Evolutionary conservation across 495 filamentous ascomycete genomes (phyloP).

Genomic region (Xylaria curta): DNA sequence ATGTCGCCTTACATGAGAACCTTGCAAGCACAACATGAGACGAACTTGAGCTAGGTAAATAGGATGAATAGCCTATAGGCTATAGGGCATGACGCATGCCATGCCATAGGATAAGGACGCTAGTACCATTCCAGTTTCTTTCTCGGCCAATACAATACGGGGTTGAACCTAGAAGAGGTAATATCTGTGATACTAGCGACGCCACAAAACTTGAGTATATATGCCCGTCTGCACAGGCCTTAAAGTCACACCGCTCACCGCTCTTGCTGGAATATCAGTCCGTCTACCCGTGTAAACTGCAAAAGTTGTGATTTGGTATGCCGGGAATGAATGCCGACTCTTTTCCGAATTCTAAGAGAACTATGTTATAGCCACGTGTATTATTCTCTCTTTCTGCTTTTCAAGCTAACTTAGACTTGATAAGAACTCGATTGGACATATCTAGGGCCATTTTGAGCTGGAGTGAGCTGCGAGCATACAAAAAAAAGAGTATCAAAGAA

Average conservation of each 20-base stretch:
- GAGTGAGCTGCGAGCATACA: neutral
- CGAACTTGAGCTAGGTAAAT: neutral
- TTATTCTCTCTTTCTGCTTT: neutral
- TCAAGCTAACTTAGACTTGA: neutral
- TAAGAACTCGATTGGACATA: neutral
- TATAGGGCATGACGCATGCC: neutral
- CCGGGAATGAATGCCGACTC: neutral
- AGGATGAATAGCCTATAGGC: neutral
- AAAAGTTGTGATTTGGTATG: neutral
- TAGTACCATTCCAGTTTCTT: neutral
- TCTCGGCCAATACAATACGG: constrained; percentile 9
- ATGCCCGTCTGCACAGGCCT: too few species aligned
- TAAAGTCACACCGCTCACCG: neutral
- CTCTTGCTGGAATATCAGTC: neutral
- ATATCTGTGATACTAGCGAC: neutral
- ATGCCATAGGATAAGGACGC: neutral
- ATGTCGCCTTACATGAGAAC: constrained; percentile 7
- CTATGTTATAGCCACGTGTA: neutral
- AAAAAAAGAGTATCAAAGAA: neutral
- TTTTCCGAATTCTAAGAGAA: neutral
- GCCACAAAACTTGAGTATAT: neutral
- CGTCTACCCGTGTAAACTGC: neutral
- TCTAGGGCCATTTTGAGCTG: neutral
- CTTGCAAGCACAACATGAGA: constrained; percentile 6
- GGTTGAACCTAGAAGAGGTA: constrained; percentile 6